Evolutionary conservation across 805 yeast genomes (phyloP).

Genomic region (Starmerella vitae): DNA sequence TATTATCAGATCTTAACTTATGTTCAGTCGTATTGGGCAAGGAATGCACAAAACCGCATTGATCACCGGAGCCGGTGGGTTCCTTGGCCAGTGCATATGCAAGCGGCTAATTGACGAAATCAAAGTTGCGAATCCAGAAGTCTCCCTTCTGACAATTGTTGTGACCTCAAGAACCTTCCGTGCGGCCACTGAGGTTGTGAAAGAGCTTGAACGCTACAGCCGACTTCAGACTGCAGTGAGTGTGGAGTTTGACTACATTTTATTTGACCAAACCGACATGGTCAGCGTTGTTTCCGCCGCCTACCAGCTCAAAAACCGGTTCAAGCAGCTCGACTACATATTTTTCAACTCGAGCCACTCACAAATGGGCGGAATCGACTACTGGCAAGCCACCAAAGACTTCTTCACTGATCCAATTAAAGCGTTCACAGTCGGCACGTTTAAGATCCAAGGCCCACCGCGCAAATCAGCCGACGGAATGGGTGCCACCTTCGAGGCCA

Average conservation of each 20-base stretch:
- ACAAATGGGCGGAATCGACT: conserved; percentile 73
- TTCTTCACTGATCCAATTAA: conserved; percentile 51
- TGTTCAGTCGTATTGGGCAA: too few species aligned
- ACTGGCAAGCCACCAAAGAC: conserved; percentile 64
- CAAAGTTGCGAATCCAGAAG: conserved; percentile 27
- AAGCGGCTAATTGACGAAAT: conserved; percentile 55
- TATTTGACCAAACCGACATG: conserved; percentile 87
- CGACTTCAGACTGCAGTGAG: conserved; percentile 35
- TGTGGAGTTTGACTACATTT: conserved; percentile 72
- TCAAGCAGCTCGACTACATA: conserved; percentile 56
- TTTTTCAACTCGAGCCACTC: conserved; percentile 87
- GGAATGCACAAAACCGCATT: conserved; percentile 24
- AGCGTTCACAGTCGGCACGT: conserved; percentile 79
- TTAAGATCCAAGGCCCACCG: conserved; percentile 71
- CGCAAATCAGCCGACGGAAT: conserved; percentile 60
- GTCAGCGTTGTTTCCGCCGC: conserved; percentile 65
- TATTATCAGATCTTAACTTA: not conserved
- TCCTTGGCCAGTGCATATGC: conserved; percentile 77
- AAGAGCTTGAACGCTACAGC: conserved; percentile 30
- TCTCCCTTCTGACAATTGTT: conserved; percentile 54
- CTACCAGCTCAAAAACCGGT: conserved; percentile 53
- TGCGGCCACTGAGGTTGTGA: conserved; percentile 63
- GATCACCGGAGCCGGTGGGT: conserved; percentile 36
- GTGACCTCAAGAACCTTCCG: conserved; percentile 85
- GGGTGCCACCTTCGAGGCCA: conserved; percentile 86